Conservation (phyloP, 2,329 filamentous ascomycete species). For the Lanzia echinophila region DNA sequence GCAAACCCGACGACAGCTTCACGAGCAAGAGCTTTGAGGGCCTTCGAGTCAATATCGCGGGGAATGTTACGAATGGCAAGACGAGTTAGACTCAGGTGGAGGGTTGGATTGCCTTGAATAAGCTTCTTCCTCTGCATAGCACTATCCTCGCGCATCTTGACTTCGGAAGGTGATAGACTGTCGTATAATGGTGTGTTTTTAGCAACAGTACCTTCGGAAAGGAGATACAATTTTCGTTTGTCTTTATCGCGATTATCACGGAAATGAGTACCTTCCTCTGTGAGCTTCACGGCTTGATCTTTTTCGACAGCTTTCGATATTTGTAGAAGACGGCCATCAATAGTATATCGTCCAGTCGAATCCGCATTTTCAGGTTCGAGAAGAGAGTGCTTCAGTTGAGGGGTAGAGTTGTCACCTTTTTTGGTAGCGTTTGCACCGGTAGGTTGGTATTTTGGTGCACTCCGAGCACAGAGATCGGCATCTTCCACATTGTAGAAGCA, state of each 20-base stretch:
- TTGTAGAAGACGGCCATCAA: constrained; percentile 82
- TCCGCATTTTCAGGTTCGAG: constrained; percentile 82
- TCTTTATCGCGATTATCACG: constrained; percentile 70
- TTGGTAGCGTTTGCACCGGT: constrained; percentile 30
- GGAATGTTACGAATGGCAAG: constrained; percentile 90
- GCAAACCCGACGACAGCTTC: constrained; percentile 94
- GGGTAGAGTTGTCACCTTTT: constrained; percentile 25
- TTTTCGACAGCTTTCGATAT: constrained; percentile 81
- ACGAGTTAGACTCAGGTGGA: constrained; percentile 84
- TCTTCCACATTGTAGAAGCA: constrained; percentile 79
- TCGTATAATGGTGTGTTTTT: constrained; percentile 71
- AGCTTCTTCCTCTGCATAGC: constrained; percentile 81
- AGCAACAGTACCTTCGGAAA: constrained; percentile 78
- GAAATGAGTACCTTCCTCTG: constrained; percentile 56
- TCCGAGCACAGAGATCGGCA: constrained; percentile 67
- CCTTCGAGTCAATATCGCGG: constrained; percentile 73
- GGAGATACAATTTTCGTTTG: constrained; percentile 81
- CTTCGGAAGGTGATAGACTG: constrained; percentile 68
- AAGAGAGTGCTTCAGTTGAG: constrained; percentile 67
- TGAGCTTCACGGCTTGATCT: constrained; percentile 68
- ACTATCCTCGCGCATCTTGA: constrained; percentile 83
- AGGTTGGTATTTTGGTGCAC: constrained; percentile 57
- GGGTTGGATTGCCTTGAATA: constrained; percentile 81
- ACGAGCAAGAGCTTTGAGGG: constrained; percentile 83
- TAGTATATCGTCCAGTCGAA: constrained; percentile 75